Evolutionary conservation across 371 early-diverging fungal genomes (phyloP), one percentile per base, ranked within the genome.

Genomic region (Basidiobolus heterosporus): DNA sequence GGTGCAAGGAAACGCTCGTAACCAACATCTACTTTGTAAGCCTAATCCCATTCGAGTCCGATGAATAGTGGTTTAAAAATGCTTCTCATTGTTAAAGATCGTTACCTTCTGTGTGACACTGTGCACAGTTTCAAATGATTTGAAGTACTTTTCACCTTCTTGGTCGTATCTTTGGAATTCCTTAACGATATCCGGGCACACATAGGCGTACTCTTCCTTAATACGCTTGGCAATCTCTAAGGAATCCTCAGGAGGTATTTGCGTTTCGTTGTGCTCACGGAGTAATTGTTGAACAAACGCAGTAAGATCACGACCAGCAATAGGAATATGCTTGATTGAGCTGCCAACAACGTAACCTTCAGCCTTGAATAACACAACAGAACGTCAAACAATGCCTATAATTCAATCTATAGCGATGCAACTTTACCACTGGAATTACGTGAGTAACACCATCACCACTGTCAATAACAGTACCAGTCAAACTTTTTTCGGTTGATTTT

Each of bases 391-490:
- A 40, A 40, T 15, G 36, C 5, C 30, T 6, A 23, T 39, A 37
- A 21, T n/a, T 16, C 7, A 41, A 17, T 11, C 7, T 13, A 36
- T 11, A 22, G 36, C 5, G 15, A 24, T 23, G 2, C 7, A 35
- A 16, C 53, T 74, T 51, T 69, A 88, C 88, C 48, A 96, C 94
- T 20, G 97, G 97, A 55, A 96, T 96, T 46, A 96, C 92, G 67
- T 97, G 97, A 21, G 97, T 95, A 18, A 97, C 96, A 66, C 97
- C 97, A 71, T 95, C 97, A 36, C 97, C 97, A 51, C 83, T 80
- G 61, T 96, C 97, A 53, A 96, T 87, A 16, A 96, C 97, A 1
- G 92, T 92, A 52, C 97, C 97, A 3, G 97, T 97, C 54, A 96
- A 68, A 16, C 91, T 87, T 54, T 78, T 80, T 35, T 75, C 78